Conservation (phyloP, 2,329 filamentous ascomycete species). For the Xylariaceae sp. region DNA sequence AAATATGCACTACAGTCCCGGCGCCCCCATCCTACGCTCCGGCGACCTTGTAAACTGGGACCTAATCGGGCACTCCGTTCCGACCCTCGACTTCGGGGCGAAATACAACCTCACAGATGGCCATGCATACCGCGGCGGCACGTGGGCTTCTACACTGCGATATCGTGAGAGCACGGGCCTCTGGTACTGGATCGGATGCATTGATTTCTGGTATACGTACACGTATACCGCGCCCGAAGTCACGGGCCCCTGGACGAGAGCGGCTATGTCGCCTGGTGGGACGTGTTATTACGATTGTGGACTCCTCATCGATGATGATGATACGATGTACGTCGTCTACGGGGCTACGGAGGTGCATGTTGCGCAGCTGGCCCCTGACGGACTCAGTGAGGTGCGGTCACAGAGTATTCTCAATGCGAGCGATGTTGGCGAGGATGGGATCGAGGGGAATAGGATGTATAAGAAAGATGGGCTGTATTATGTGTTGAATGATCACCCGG, state of each 20-base stretch:
- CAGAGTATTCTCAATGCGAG: slow-evolving; percentile 32
- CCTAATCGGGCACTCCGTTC: slow-evolving; percentile 1
- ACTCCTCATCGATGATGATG: slow-evolving; percentile 52
- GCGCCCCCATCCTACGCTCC: slow-evolving; percentile 6
- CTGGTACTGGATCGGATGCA: slow-evolving; percentile 46
- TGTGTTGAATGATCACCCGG: slow-evolving; percentile 45
- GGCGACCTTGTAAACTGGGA: slow-evolving; percentile 7
- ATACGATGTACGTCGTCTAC: slow-evolving; percentile 54
- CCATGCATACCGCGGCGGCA: slow-evolving; percentile 19
- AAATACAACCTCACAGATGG: slow-evolving; percentile 16
- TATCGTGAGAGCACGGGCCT: slow-evolving; percentile 16
- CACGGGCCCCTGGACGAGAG: slow-evolving; percentile 41
- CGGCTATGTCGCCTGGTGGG: slow-evolving; percentile 24
- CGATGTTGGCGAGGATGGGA: slow-evolving; percentile 11
- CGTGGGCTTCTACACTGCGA: slow-evolving; percentile 23
- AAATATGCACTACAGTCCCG: slow-evolving; percentile 8
- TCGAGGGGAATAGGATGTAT: slow-evolving; percentile 43
- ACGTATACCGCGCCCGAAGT: slow-evolving; percentile 44
- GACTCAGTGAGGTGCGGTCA: slow-evolving; percentile 34
- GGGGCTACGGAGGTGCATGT: slow-evolving; percentile 45
- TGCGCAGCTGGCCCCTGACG: slow-evolving; percentile 45
- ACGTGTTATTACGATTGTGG: slow-evolving; percentile 56
- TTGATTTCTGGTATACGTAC: slow-evolving; percentile 46
- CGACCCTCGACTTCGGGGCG: slow-evolving; percentile 2
- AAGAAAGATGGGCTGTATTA: slow-evolving; percentile 53